Evolutionary conservation across 2,329 filamentous ascomycete species (phyloP), one percentile per base, ranked within the genome.

Genomic region (Epichloe scottii): DNA sequence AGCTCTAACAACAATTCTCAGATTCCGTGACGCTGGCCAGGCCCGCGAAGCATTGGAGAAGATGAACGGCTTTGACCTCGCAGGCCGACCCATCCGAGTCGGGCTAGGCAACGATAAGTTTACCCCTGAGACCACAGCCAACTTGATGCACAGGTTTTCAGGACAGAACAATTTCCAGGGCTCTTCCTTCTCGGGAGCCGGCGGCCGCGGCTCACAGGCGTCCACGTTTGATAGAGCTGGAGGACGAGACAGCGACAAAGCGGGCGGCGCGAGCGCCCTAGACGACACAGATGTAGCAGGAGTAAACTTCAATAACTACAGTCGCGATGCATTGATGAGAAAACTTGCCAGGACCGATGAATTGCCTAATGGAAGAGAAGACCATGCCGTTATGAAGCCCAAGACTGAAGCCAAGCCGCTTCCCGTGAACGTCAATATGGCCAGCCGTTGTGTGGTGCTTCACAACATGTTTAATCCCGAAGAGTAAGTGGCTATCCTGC

Each of bases 101-200:
- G 93, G 93, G 70, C 88, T 98, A 74, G 93, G 93, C 71, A 98
- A 96, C 75, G 93, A 98, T 87, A 97, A 97, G 81, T 97, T 97
- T 73, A 97, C 90, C 71, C 87, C 90, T 64, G 93, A 97, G 74
- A 93, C 89, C 71, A 95, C 89, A 70, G 86, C 89, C 68, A 90
- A 88, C 72, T 81, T 95, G 66, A 75, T 95, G 65, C 89, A 94
- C 74, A 89, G 89, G 71, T 94, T 95, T 75, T 86, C 89, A 68
- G 85, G 86, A 66, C 84, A 87, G 69, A 83, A 81, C 70, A 79
- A 80, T 67, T 93, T 84, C 68, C 89, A 95, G 74, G 89, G 89
- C 66, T 96, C 90, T 56, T 82, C 86, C 48, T 95, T 96, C 69
- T 95, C 89, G 54, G 90, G 91, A 59, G 82, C 87, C 57, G 90